Evolutionary conservation across 768 basidiomycete species (phyloP).

Genomic region (Suillus variegatus): DNA sequence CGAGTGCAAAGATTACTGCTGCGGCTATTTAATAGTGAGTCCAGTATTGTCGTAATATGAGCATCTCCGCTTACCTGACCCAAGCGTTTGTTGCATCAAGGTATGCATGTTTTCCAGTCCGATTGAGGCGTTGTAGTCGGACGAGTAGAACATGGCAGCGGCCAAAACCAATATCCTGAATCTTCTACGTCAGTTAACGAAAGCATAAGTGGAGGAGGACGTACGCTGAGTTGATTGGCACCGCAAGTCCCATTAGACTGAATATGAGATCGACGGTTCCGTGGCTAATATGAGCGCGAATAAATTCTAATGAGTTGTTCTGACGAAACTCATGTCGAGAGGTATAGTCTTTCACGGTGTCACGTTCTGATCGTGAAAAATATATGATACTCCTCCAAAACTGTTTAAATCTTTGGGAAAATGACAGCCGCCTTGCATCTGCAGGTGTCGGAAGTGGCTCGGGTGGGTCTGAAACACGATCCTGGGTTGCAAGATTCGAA

Average conservation of each 20-base stretch:
- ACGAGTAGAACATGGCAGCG: slow-evolving; percentile 13
- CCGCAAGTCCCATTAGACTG: slow-evolving; percentile 45
- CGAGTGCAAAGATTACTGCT: slow-evolving; percentile 48
- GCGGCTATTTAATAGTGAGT: slow-evolving; percentile 12
- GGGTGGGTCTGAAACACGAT: slow-evolving; percentile 35
- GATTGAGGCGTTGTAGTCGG: slow-evolving; percentile 22
- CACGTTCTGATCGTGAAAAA: slow-evolving; percentile 8
- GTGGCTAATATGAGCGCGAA: slow-evolving; percentile 42
- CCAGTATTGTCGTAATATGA: neutral
- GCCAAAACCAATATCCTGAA: slow-evolving; percentile 41
- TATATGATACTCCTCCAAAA: slow-evolving; percentile 11
- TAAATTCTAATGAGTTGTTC: slow-evolving; percentile 36
- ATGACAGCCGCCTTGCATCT: slow-evolving; percentile 1
- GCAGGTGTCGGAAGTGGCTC: slow-evolving; percentile 14
- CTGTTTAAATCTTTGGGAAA: slow-evolving; percentile 2
- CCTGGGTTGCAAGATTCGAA: slow-evolving; percentile 48
- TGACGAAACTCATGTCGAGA: slow-evolving; percentile 22
- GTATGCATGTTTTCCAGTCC: slow-evolving; percentile 45
- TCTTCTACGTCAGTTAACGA: neutral
- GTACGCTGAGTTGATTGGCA: slow-evolving; percentile 47
- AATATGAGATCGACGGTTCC: slow-evolving; percentile 47
- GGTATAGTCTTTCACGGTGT: slow-evolving; percentile 10
- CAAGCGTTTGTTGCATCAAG: slow-evolving; percentile 41
- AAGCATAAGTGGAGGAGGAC: slow-evolving; percentile 7
- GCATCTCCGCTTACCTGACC: slow-evolving; percentile 30